Percentiles rank a stretch among this genome's conserved stretches.
Evolutionary conservation across 495 filamentous ascomycete species (phyloP).

Genomic region (Thozetella sp.): DNA sequence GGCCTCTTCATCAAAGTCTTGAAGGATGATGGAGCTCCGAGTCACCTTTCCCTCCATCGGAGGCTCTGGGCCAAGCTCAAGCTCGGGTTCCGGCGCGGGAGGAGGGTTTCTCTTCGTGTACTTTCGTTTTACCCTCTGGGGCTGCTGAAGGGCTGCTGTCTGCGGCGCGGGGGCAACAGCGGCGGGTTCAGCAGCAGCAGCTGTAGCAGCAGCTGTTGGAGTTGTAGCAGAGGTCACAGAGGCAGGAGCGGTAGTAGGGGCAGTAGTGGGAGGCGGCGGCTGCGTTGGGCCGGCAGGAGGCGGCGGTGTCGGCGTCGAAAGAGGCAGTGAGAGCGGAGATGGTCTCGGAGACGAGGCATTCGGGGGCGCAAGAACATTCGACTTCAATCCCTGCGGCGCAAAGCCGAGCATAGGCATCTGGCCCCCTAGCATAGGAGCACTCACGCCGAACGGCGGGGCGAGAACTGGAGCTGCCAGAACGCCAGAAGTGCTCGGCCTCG

Average conservation of each 20-base stretch:
- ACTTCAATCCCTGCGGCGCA: constrained; percentile 15
- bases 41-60: constrained; percentile 35
- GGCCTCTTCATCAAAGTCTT: constrained; percentile 56
- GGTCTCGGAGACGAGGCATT: constrained; percentile 27
- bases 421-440: constrained; percentile 16
- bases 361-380: constrained; percentile 43
- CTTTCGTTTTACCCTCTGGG: not conserved
- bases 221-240: constrained; percentile 12
- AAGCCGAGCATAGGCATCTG: constrained; percentile 22
- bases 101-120: constrained; percentile 2
- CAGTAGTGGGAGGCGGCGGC: constrained; percentile 3
- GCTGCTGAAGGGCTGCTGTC: not conserved
- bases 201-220: constrained; percentile 5
- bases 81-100: constrained; percentile 20
- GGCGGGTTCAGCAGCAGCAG: not conserved
- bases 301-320: constrained; percentile 24
- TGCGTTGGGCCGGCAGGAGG: not conserved
- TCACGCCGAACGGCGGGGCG: constrained; percentile 23
- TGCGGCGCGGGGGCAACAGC: constrained; percentile 6
- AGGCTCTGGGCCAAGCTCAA: constrained; percentile 13
- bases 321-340: constrained; percentile 30
- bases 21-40: constrained; percentile 55
- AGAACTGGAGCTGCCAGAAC: constrained; percentile 44
- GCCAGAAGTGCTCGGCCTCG: constrained; percentile 30
- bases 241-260: constrained; percentile 3